Evolutionary conservation across 768 basidiomycete genomes (phyloP).

Genomic region (Suillus variegatus): DNA sequence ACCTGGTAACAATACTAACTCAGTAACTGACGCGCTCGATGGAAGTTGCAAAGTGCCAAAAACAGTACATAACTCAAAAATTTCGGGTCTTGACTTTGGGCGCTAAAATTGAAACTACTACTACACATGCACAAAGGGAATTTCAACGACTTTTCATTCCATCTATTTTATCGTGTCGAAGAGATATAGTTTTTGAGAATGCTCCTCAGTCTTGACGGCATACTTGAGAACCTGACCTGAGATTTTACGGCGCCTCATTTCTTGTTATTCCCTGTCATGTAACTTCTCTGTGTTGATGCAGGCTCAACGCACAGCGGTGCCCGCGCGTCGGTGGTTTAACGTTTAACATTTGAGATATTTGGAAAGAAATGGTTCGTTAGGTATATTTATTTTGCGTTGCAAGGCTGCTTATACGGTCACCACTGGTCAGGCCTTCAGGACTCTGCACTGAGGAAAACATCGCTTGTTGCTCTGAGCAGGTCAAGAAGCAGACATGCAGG

Average conservation of each 20-base stretch:
- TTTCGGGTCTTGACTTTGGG: neutral
- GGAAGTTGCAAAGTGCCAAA: neutral
- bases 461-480: slow-evolving; percentile 82
- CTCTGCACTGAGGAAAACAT: slow-evolving; percentile 89
- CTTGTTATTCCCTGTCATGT: too few relatives aligned
- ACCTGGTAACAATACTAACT: neutral
- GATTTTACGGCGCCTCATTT: too few relatives aligned
- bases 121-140: neutral
- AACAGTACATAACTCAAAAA: neutral
- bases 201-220: too few relatives aligned
- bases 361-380: slow-evolving; percentile 82
- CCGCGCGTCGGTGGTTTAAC: slow-evolving; percentile 84
- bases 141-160: too few relatives aligned
- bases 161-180: too few relatives aligned
- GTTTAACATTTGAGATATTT: slow-evolving; percentile 88
- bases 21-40: neutral
- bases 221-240: too few relatives aligned
- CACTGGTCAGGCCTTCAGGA: slow-evolving; percentile 46
- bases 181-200: neutral
- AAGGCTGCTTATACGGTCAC: slow-evolving; percentile 2
- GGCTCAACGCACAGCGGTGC: slow-evolving; percentile 72
- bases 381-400: neutral
- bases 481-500: slow-evolving; percentile 83
- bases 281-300: too few relatives aligned
- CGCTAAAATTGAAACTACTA: too few relatives aligned